Conservation (phyloP, 2,329 filamentous ascomycete species). For the Phialemoniopsis sp. region DNA sequence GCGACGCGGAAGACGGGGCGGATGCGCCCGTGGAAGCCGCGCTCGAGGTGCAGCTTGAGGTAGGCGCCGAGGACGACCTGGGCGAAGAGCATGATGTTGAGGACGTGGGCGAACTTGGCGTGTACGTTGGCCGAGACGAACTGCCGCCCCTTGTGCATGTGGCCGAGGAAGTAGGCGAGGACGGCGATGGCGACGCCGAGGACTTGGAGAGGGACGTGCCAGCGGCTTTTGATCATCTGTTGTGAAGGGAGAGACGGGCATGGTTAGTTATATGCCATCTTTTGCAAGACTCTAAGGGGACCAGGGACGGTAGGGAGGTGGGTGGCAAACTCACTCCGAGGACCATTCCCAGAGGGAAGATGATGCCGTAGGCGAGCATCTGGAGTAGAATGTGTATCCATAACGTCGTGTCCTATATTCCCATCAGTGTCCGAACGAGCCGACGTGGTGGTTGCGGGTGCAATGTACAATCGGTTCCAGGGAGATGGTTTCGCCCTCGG, state of each 20-base stretch:
- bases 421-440: slow-evolving; percentile 8
- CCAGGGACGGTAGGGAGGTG: neutral
- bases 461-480: slow-evolving; percentile 49
- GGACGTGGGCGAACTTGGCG: slow-evolving; percentile 69
- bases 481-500: slow-evolving; percentile 67
- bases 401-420: slow-evolving; percentile 67
- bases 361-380: slow-evolving; percentile 80
- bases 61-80: slow-evolving; percentile 84
- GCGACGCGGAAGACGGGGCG: slow-evolving; percentile 65
- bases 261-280: neutral
- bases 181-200: slow-evolving; percentile 71
- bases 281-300: neutral
- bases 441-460: neutral
- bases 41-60: slow-evolving; percentile 83
- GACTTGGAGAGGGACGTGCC: slow-evolving; percentile 88
- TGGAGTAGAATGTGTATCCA: slow-evolving; percentile 94
- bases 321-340: slow-evolving; percentile 62
- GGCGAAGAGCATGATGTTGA: slow-evolving; percentile 73
- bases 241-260: neutral
- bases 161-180: slow-evolving; percentile 85
- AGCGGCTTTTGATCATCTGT: slow-evolving; percentile 83
- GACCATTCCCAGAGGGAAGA: slow-evolving; percentile 95
- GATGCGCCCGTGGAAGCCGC: slow-evolving; percentile 74
- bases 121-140: slow-evolving; percentile 76
- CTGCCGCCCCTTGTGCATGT: slow-evolving; percentile 83